phyloP scores from a whole-genome alignment of 2,329 filamentous ascomycete genomes.

The Talaromyces sp. region DNA sequence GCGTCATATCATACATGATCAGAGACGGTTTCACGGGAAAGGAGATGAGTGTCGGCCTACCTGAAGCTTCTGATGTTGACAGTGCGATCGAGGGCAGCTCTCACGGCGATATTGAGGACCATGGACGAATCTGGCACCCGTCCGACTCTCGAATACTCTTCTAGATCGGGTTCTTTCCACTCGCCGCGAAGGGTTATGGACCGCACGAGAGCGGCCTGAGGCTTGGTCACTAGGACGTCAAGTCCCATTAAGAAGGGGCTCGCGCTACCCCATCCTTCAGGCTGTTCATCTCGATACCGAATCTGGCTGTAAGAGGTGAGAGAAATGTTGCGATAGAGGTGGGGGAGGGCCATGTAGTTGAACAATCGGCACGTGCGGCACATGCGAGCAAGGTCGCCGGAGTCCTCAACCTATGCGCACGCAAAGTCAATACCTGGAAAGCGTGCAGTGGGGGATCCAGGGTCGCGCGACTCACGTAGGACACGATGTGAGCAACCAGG shows the following conservation, averaged over 20 bases:
- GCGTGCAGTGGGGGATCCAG: not conserved
- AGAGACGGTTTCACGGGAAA: not conserved
- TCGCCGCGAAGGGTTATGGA: slow-evolving; percentile 49
- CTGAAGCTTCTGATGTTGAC: slow-evolving; percentile 48
- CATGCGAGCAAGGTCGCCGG: slow-evolving; percentile 52
- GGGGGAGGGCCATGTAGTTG: slow-evolving; percentile 60
- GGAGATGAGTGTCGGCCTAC: slow-evolving; percentile 19
- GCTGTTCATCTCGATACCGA: slow-evolving; percentile 51
- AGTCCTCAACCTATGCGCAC: slow-evolving; percentile 49
- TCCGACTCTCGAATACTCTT: slow-evolving; percentile 52
- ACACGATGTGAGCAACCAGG: slow-evolving; percentile 52
- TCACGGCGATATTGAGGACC: slow-evolving; percentile 56
- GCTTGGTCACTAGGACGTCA: slow-evolving; percentile 55
- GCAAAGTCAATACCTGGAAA: not conserved
- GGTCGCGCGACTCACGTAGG: slow-evolving; percentile 38
- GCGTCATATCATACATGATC: not conserved
- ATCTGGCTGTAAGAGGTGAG: slow-evolving; percentile 55
- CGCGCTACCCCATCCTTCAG: slow-evolving; percentile 57
- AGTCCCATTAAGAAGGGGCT: slow-evolving; percentile 60
- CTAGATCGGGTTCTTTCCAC: slow-evolving; percentile 52
- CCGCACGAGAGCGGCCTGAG: slow-evolving; percentile 47
- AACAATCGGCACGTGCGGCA: slow-evolving; percentile 56
- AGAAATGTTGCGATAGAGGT: slow-evolving; percentile 52
- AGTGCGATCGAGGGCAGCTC: slow-evolving; percentile 56
- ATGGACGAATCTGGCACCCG: slow-evolving; percentile 59